Evolutionary conservation across 257 asterid genomes (phyloP).

Genomic region (Solanum clarkiae): DNA sequence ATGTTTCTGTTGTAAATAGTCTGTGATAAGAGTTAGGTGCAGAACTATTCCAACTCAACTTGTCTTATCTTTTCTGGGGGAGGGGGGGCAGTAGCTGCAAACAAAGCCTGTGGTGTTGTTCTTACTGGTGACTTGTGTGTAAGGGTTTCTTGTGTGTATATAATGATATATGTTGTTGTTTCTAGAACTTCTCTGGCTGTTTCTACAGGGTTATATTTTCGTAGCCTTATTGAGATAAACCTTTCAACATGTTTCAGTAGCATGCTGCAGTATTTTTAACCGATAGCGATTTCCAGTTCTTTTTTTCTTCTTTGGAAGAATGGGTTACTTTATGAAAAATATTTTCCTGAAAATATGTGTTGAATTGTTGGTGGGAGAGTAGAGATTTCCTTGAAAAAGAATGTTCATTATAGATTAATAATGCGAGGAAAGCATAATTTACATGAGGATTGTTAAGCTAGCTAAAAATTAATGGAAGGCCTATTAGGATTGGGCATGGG

Average conservation of each 20-base stretch:
- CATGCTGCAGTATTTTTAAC: background rate
- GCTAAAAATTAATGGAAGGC: too few species aligned
- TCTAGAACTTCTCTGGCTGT: background rate
- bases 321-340: background rate
- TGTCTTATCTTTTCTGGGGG: background rate
- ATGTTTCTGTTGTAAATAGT: background rate
- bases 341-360: background rate
- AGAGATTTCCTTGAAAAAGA: background rate
- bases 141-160: background rate
- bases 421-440: too few species aligned
- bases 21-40: slow-evolving; percentile 1
- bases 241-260: background rate
- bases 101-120: background rate
- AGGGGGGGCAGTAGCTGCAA: background rate
- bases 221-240: background rate
- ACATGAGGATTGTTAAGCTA: too few species aligned
- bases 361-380: background rate
- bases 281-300: background rate
- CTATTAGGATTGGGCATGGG: background rate
- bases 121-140: background rate
- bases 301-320: background rate
- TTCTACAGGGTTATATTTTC: background rate
- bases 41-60: background rate
- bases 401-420: background rate
- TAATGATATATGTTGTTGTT: background rate